Conservation (phyloP, 345 rosid species). For the Linum usitatissimum region DNA sequence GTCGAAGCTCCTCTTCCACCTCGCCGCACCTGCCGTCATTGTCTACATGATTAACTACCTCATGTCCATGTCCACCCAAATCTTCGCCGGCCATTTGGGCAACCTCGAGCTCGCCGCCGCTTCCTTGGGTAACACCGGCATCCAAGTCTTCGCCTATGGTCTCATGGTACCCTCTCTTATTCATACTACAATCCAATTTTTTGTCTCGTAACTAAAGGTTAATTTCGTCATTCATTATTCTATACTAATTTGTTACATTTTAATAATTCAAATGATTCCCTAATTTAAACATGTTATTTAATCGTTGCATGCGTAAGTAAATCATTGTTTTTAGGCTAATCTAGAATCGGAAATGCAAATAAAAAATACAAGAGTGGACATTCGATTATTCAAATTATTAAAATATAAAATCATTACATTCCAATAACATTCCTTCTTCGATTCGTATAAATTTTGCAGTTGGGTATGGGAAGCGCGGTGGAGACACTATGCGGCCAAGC, state of each 20-base stretch:
- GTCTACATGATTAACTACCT: background rate
- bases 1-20: background rate
- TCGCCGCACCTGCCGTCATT: background rate
- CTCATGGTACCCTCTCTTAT: background rate
- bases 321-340: too few relatives aligned
- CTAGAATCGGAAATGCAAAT: too few relatives aligned
- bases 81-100: background rate
- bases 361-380: too few relatives aligned
- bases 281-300: too few relatives aligned
- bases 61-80: background rate
- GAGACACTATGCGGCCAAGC: slow-evolving; percentile 5
- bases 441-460: background rate
- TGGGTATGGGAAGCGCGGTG: slow-evolving; percentile 3
- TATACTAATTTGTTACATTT: too few relatives aligned
- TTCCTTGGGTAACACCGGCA: background rate
- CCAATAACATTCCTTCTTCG: too few relatives aligned
- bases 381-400: too few relatives aligned
- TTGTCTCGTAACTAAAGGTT: too few relatives aligned
- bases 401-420: too few relatives aligned
- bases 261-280: too few relatives aligned
- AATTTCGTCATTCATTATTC: too few relatives aligned
- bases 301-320: too few relatives aligned
- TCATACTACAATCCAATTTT: background rate
- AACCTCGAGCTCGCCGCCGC: slow-evolving; percentile 1
- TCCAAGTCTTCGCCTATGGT: background rate